These are phyloP conservation scores for Salix viminalis DNA, from an alignment of 345 rosid genomes.

Conservation along the genomic window DNA sequence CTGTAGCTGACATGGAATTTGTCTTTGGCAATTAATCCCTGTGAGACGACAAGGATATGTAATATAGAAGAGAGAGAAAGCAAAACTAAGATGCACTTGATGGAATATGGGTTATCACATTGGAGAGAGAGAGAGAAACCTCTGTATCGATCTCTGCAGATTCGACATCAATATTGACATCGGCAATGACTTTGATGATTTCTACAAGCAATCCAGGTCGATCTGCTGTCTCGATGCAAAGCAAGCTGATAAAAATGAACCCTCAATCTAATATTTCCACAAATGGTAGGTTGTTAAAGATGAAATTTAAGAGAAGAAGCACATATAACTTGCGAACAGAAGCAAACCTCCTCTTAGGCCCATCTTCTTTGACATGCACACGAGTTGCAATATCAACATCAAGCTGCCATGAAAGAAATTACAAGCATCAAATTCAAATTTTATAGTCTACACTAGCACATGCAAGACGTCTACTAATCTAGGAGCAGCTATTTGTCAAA, in stretches of 20 bases:
- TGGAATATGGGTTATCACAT: neutral
- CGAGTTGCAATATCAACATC: conserved; percentile 88
- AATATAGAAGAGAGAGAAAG: neutral
- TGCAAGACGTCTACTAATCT: neutral
- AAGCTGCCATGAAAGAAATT: conserved; percentile 47
- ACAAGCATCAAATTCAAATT: neutral
- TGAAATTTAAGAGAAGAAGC: neutral
- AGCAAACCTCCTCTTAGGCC: conserved; percentile 78
- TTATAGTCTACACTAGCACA: neutral
- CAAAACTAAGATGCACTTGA: neutral
- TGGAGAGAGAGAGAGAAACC: conserved; percentile 30
- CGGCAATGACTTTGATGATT: conserved; percentile 71
- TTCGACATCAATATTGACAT: conserved; percentile 77
- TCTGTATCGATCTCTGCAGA: conserved; percentile 95
- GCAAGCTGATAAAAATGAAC: conserved; percentile 53
- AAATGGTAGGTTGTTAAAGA: neutral
- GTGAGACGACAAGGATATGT: conserved; percentile 7
- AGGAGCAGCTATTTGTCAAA: neutral
- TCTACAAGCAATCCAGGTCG: conserved; percentile 93
- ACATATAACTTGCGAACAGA: neutral
- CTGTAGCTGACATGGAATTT: conserved; percentile 92
- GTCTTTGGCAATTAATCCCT: conserved; percentile 95
- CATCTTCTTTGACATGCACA: conserved; percentile 67
- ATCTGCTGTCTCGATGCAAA: conserved; percentile 85
- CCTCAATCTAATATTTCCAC: neutral